Percentiles rank a stretch among this genome's conserved stretches.
Conservation (phyloP, 2,329 filamentous ascomycete species). For the Lecanicillium sp. region DNA sequence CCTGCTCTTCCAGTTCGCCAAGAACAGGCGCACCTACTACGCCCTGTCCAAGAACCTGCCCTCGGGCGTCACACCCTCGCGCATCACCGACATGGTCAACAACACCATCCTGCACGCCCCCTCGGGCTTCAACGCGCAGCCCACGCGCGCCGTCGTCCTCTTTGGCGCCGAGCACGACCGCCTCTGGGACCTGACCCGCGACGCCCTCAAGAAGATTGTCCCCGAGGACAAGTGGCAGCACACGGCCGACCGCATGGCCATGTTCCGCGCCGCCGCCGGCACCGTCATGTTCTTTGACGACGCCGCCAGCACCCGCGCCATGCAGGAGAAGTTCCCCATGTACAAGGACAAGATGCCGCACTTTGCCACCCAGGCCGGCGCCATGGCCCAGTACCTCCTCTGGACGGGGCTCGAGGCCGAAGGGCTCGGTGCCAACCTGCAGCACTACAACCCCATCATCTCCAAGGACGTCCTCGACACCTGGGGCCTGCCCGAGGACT, state of each 20-base stretch:
- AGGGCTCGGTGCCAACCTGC: conserved; percentile 79
- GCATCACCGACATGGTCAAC: conserved; percentile 58
- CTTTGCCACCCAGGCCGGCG: conserved; percentile 71
- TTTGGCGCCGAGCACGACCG: conserved; percentile 77
- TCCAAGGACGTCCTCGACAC: conserved; percentile 60
- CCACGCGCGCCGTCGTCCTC: conserved; percentile 69
- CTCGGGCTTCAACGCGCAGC: conserved; percentile 83
- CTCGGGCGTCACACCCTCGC: conserved; percentile 40
- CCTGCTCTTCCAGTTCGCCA: conserved; percentile 55
- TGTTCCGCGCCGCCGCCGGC: conserved; percentile 67
- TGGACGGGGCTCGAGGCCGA: conserved; percentile 81
- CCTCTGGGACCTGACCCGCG: conserved; percentile 63
- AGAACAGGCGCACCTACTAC: conserved; percentile 64
- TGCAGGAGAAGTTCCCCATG: conserved; percentile 60
- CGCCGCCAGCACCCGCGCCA: conserved; percentile 53
- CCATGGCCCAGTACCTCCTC: conserved; percentile 69
- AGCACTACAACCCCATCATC: conserved; percentile 88
- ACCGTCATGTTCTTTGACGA: conserved; percentile 88
- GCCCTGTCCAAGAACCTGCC: conserved; percentile 55
- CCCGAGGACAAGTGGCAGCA: conserved; percentile 53
- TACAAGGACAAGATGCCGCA: conserved; percentile 74
- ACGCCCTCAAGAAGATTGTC: conserved; percentile 42
- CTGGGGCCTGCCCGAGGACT: conserved; percentile 65
- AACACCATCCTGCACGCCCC: conserved; percentile 62
- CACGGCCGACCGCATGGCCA: conserved; percentile 35